These are phyloP conservation scores for Leccinum sublutescens DNA, from an alignment of 768 basidiomycete genomes.

Conservation along the genomic window DNA sequence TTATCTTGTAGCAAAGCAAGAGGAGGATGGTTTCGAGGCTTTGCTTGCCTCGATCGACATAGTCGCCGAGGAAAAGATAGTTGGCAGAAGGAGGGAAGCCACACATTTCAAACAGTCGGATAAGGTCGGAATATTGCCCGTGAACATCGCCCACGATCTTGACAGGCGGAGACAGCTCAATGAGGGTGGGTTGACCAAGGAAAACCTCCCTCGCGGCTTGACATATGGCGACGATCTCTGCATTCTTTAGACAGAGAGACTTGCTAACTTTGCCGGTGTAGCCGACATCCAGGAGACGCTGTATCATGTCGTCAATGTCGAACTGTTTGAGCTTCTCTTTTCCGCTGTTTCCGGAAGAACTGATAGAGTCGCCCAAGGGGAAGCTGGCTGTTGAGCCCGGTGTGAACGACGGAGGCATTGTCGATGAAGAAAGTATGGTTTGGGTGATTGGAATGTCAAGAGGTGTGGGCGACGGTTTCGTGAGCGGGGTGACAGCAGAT, in stretches of 20 bases:
- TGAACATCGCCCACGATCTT: constrained; percentile 99
- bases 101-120: constrained; percentile 98
- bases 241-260: constrained; percentile 91
- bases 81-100: constrained; percentile 97
- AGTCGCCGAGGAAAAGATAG: constrained; percentile 98
- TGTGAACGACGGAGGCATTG: constrained; percentile 44
- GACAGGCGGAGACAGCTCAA: constrained; percentile 96
- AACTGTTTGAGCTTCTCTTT: constrained; percentile 68
- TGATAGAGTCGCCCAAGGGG: constrained; percentile 36
- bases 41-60: constrained; percentile 98
- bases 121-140: constrained; percentile 98
- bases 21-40: constrained; percentile 97
- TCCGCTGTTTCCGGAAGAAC: constrained; percentile 36
- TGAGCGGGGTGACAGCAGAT: constrained; percentile 13
- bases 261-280: constrained; percentile 99
- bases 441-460: constrained; percentile 79
- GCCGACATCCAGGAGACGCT: constrained; percentile 91
- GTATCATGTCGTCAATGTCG: constrained; percentile 98
- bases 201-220: constrained; percentile 95
- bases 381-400: constrained; percentile 50
- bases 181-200: constrained; percentile 92
- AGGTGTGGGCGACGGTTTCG: constrained; percentile 49
- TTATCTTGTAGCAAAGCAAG: constrained; percentile 98
- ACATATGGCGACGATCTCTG: constrained; percentile 93
- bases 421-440: constrained; percentile 79